Evolutionary conservation across 176 grass and related monocot genomes (phyloP).

Genomic region (Themeda triandra): DNA sequence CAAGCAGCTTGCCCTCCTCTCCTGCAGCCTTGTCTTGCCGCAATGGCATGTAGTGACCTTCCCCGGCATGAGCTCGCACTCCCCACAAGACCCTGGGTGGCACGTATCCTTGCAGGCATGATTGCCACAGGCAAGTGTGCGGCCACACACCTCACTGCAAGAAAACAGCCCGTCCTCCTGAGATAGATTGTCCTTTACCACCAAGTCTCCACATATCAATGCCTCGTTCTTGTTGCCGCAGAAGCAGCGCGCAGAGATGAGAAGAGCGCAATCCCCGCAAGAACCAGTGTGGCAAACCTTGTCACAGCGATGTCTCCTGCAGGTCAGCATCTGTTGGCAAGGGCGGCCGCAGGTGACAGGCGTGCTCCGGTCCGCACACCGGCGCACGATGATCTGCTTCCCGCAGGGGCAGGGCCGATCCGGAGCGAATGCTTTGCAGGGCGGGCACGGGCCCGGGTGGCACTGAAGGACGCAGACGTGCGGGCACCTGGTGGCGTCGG

Average conservation of each 20-base stretch:
- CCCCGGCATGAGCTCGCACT: conserved; percentile 59
- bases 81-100: conserved; percentile 72
- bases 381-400: conserved; percentile 61
- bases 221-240: conserved; percentile 69
- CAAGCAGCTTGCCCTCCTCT: conserved; percentile 66
- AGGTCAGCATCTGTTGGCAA: conserved; percentile 58
- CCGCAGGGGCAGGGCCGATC: conserved; percentile 69
- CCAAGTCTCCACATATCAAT: conserved; percentile 69
- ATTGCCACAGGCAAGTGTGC: conserved; percentile 57
- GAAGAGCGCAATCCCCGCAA: conserved; percentile 57
- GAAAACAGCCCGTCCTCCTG: conserved; percentile 62
- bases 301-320: conserved; percentile 62
- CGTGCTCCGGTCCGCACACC: conserved; percentile 67
- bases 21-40: conserved; percentile 60
- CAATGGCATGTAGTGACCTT: conserved; percentile 82
- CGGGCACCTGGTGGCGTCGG: conserved; percentile 46
- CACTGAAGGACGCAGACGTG: conserved; percentile 94
- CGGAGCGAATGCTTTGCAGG: conserved; percentile 91
- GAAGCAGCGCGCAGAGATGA: conserved; percentile 61
- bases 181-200: conserved; percentile 54
- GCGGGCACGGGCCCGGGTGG: conserved; percentile 85
- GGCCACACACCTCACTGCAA: conserved; percentile 49
- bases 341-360: conserved; percentile 65
- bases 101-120: conserved; percentile 72
- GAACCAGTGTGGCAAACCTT: conserved; percentile 74